phyloP scores from a whole-genome alignment of 2,329 filamentous ascomycete genomes.

The Colletotrichum sojae region DNA sequence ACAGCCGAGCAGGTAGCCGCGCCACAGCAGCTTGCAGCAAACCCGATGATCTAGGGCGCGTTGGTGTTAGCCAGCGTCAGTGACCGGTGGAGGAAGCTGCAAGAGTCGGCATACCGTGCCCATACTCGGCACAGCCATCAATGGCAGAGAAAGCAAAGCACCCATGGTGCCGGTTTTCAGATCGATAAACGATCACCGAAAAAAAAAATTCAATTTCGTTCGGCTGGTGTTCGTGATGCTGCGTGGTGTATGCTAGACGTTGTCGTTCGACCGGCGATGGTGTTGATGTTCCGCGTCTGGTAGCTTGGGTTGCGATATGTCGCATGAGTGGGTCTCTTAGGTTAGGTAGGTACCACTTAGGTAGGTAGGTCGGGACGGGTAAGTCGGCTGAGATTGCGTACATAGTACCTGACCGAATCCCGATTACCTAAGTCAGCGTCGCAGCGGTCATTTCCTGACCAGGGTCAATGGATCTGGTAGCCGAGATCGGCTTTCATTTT shows the following conservation, averaged over 20 bases:
- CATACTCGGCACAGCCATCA: conserved; percentile 89
- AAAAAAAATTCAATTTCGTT: too few relatives aligned
- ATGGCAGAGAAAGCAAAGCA: conserved; percentile 88
- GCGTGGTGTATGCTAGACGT: neutral
- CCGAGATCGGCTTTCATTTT: too few relatives aligned
- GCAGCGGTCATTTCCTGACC: too few relatives aligned
- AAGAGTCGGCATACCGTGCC: conserved; percentile 77
- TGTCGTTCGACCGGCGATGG: neutral
- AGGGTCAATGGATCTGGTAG: too few relatives aligned
- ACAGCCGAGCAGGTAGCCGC: conserved; percentile 97
- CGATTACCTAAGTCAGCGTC: too few relatives aligned
- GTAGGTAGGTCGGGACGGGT: too few relatives aligned
- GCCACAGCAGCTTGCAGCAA: conserved; percentile 92
- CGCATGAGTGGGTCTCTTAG: too few relatives aligned
- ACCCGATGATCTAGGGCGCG: conserved; percentile 75
- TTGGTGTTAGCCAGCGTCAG: conserved; percentile 28
- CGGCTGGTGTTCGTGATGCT: neutral
- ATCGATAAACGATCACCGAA: neutral
- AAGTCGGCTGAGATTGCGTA: too few relatives aligned
- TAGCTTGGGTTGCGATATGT: too few relatives aligned
- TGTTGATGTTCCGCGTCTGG: neutral
- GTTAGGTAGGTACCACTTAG: too few relatives aligned
- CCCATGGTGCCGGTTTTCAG: conserved; percentile 76
- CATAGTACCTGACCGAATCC: too few relatives aligned
- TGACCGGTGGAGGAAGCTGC: conserved; percentile 31